Evolutionary conservation across 2,329 filamentous ascomycete genomes (phyloP).

Genomic region (Fusarium musae): DNA sequence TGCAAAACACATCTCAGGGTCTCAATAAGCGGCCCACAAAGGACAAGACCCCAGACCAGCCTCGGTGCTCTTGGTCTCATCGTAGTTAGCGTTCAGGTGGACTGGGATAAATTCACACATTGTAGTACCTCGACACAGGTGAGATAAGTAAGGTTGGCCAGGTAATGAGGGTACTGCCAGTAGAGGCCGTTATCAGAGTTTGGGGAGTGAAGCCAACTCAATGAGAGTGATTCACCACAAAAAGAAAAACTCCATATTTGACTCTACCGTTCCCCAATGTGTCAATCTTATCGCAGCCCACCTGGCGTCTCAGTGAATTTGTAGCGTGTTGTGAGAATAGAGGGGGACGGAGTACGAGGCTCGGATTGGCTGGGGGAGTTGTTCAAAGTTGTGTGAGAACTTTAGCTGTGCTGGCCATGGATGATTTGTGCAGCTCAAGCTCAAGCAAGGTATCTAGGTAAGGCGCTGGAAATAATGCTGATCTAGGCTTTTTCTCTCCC

Average conservation of each 20-base stretch:
- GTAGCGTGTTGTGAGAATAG: constrained; percentile 23
- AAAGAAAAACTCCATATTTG: too few relatives aligned
- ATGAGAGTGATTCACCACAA: not conserved
- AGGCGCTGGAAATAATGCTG: constrained; percentile 24
- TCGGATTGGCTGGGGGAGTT: constrained; percentile 36
- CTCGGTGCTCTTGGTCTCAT: constrained; percentile 14
- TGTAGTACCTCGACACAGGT: not conserved
- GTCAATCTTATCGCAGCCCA: not conserved
- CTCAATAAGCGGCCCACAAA: constrained; percentile 27
- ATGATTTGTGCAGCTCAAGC: constrained; percentile 37
- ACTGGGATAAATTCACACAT: not conserved
- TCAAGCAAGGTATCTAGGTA: not conserved
- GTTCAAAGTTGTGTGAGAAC: constrained; percentile 37
- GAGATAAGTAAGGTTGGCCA: not conserved
- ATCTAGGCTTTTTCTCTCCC: not conserved
- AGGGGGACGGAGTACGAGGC: constrained; percentile 17
- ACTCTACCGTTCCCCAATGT: not conserved
- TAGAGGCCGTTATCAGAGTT: not conserved
- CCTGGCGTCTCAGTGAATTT: constrained; percentile 12
- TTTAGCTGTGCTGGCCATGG: constrained; percentile 34
- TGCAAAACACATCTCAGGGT: constrained; percentile 22
- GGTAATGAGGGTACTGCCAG: not conserved
- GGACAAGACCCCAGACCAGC: constrained; percentile 19
- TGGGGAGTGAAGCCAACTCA: not conserved
- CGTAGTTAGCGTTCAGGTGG: constrained; percentile 18